Evolutionary conservation across 805 yeast species (phyloP), one percentile per base, ranked within the genome.

Genomic region (Suhomyces kilbournensis): DNA sequence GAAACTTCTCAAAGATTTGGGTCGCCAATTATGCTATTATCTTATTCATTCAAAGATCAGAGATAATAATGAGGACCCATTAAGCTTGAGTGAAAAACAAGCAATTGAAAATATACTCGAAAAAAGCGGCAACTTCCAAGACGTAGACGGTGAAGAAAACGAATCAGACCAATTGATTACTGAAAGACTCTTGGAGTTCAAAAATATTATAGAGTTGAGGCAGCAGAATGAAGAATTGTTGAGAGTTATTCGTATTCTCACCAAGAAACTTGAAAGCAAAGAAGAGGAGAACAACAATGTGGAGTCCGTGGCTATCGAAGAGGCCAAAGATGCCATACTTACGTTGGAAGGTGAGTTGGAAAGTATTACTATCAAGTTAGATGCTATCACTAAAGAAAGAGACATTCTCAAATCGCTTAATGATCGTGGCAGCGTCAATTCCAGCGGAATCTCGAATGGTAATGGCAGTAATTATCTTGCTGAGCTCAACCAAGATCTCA

Each of bases 11-110:
- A 70, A 77, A 26, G 97, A 93, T 62, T 71, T 93, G 39, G 88
- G 96, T 6, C 82, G 84, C 43, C 98, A 93, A 65, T 79, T 94
- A n/a, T 90, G 88, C 58, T 79, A 77, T 47, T 75, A 91, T 35
- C 74, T 93, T 38, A 79, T 86, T 14, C 90, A 88, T 62, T 75
- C 88, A 1, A 76, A 83, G 26, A 71, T 86, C 1, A 77, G 83
- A 45, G 80, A 78, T 10, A 77, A 76, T 48, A 72, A 80, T n/a
- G 81, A 81, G 35, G 74, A 72, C 39, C 88, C 93, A 7, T 70
- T 93, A 35, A 79, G 87, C 4, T 67, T 75, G 0, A 80, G 80
- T 12, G 97, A 93, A 61, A 78, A 79, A 56, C 74, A 74, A n/a
- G 84, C 85, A 23, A 76, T 91, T 23, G 82, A 81, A 20, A 79